Percentiles rank a stretch among this genome's conserved stretches.
Evolutionary conservation across 805 yeast genomes (phyloP).

Genomic region (Saccharomyces paradoxus): DNA sequence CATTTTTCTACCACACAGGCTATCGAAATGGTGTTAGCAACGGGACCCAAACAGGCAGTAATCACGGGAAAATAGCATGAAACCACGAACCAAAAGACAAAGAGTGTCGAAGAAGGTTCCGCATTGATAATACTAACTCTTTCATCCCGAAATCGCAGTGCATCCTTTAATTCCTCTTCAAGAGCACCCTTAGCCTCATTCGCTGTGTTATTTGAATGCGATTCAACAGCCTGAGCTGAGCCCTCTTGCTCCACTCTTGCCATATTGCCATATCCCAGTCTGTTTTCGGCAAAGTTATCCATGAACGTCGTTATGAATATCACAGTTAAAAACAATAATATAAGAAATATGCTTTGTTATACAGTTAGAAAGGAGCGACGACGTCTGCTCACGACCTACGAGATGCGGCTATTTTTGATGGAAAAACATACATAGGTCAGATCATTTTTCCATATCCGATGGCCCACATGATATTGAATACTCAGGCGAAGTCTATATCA

Average conservation of each 20-base stretch:
- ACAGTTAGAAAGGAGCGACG: background rate
- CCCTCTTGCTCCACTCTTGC: background rate
- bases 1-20: conserved; percentile 66
- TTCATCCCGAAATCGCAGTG: conserved; percentile 17
- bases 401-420: background rate
- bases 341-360: background rate
- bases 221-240: background rate
- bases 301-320: background rate
- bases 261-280: background rate
- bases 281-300: background rate
- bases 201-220: background rate
- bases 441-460: background rate
- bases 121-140: conserved; percentile 23
- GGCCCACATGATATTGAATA: background rate
- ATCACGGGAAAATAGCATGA: conserved; percentile 67
- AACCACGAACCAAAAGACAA: conserved; percentile 49
- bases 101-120: conserved; percentile 18
- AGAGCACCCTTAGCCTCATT: background rate
- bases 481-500: background rate
- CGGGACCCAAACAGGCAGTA: conserved; percentile 72
- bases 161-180: conserved; percentile 9
- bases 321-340: background rate
- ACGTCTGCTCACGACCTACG: background rate
- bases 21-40: conserved; percentile 65
- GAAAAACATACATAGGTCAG: background rate